A percentile compares a stretch with the other conserved stretches of the same genome.
Evolutionary conservation across 169 alveolate species (phyloP).

Genomic region (Eimeria praecox): DNA sequence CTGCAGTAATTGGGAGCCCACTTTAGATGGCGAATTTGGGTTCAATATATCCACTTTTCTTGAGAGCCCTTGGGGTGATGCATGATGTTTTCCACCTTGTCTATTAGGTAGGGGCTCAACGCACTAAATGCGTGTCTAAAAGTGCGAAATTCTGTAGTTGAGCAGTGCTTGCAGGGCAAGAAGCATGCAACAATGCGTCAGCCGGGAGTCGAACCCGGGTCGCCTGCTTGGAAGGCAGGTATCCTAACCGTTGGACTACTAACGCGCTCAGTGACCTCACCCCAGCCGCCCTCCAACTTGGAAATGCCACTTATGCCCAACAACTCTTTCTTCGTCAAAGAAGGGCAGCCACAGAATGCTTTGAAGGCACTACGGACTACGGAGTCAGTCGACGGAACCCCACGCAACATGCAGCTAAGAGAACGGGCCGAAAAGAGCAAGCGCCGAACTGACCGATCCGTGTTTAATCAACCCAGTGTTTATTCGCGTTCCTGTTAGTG

Average conservation of each 20-base stretch:
- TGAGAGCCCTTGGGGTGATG: not conserved
- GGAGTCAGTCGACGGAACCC: too few species aligned
- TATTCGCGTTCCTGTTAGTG: too few species aligned
- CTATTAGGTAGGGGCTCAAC: not conserved
- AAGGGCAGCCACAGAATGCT: not conserved
- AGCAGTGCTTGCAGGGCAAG: slow-evolving; percentile 30
- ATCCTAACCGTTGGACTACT: slow-evolving; percentile 99
- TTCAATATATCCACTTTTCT: not conserved
- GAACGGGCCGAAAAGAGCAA: too few species aligned
- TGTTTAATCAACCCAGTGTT: too few species aligned
- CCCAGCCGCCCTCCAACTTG: not conserved
- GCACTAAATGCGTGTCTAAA: too few species aligned
- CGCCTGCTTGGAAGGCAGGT: slow-evolving; percentile 99
- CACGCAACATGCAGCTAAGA: too few species aligned
- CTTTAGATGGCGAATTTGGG: not conserved
- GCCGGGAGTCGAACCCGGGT: slow-evolving; percentile 99
- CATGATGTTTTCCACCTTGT: not conserved
- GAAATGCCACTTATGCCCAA: not conserved
- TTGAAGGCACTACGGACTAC: not conserved
- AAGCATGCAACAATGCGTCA: slow-evolving; percentile 90
- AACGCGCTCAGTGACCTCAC: slow-evolving; percentile 89
- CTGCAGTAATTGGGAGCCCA: not conserved
- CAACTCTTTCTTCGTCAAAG: not conserved
- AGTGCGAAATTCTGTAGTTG: too few species aligned
- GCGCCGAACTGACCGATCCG: too few species aligned